A percentile compares a stretch with the other conserved stretches of the same genome.
These are phyloP conservation scores for Periglandula ipomoeae DNA, from an alignment of 2,329 filamentous ascomycete species.

Conservation along the genomic window DNA sequence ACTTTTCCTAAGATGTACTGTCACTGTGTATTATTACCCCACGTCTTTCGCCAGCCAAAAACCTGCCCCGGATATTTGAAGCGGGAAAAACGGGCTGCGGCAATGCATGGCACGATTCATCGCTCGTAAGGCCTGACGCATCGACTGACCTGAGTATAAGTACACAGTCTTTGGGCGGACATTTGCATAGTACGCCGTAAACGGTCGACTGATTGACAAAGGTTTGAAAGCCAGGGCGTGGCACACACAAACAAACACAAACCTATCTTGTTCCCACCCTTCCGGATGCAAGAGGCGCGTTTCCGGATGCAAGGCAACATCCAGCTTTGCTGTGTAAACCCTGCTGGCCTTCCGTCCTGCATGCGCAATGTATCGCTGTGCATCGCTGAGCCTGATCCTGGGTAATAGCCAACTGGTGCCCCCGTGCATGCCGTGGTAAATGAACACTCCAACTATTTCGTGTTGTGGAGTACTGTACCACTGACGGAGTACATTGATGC, in stretches of 20 bases:
- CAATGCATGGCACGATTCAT: neutral
- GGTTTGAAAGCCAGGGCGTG: neutral
- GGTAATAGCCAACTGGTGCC: too few relatives aligned
- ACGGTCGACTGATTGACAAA: neutral
- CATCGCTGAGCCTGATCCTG: neutral
- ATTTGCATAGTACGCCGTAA: neutral
- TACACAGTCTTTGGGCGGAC: neutral
- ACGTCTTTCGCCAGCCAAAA: neutral
- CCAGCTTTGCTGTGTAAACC: neutral
- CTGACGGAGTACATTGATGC: neutral
- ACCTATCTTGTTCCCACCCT: neutral
- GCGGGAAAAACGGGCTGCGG: neutral
- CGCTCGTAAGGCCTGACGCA: neutral
- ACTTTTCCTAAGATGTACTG: too few relatives aligned
- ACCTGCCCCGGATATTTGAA: neutral
- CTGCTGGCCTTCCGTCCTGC: neutral
- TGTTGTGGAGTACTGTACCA: neutral
- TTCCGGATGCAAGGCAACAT: slow-evolving; percentile 6
- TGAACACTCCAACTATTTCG: neutral
- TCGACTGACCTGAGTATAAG: neutral
- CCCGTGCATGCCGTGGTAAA: neutral
- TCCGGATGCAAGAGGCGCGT: slow-evolving; percentile 4
- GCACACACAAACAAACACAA: neutral
- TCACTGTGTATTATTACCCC: too few relatives aligned
- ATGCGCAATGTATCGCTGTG: neutral